Evolutionary conservation across 352 stramenopile species (phyloP).

Genomic region (Phytophthora cactorum): DNA sequence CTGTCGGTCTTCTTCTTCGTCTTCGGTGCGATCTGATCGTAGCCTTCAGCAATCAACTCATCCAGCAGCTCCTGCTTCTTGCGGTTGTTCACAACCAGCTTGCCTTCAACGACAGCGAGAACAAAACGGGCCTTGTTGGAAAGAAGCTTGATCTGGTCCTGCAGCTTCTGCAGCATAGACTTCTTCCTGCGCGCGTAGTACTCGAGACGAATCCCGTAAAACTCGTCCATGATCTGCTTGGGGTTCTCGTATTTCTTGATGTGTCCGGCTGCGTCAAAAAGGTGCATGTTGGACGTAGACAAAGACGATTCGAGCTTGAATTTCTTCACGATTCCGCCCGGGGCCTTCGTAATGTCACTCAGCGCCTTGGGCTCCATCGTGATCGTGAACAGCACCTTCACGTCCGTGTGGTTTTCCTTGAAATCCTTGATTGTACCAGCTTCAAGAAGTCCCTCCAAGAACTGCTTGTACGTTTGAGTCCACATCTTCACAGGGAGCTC

Average conservation of each 20-base stretch:
- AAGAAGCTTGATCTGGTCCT: conserved; percentile 91
- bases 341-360: conserved; percentile 68
- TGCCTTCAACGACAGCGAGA: conserved; percentile 90
- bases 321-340: conserved; percentile 91
- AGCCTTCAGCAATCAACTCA: conserved; percentile 90
- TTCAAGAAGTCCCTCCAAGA: conserved; percentile 92
- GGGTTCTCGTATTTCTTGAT: conserved; percentile 96
- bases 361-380: conserved; percentile 75
- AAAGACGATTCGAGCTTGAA: conserved; percentile 96
- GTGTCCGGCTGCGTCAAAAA: conserved; percentile 90
- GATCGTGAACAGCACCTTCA: conserved; percentile 93
- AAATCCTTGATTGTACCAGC: conserved; percentile 91
- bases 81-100: conserved; percentile 94
- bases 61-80: conserved; percentile 93
- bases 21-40: conserved; percentile 74
- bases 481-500: conserved; percentile 97
- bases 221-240: conserved; percentile 94
- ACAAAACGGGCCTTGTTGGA: conserved; percentile 98
- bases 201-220: conserved; percentile 92
- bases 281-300: conserved; percentile 97
- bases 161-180: conserved; percentile 85
- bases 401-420: conserved; percentile 94
- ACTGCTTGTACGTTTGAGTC: conserved; percentile 97
- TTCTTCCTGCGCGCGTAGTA: conserved; percentile 95
- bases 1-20: conserved; percentile 56